Percentiles rank a stretch among this genome's conserved stretches.
These are phyloP conservation scores for Passalora sequoiae DNA, from an alignment of 2,329 filamentous ascomycete genomes.

Conservation along the genomic window DNA sequence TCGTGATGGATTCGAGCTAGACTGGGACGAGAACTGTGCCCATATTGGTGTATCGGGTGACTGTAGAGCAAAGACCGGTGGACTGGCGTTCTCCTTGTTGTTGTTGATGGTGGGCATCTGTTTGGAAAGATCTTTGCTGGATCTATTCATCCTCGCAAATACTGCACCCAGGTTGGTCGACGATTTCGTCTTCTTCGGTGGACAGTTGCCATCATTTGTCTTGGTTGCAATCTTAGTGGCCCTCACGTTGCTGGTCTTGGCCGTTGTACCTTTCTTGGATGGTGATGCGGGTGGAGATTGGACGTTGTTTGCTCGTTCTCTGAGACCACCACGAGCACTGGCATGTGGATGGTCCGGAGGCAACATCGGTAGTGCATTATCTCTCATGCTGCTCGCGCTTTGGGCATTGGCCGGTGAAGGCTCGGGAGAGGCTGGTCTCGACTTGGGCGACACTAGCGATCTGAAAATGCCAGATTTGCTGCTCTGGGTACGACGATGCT, in stretches of 20 bases:
- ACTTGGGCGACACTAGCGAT: constrained; percentile 49
- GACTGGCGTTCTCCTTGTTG: constrained; percentile 79
- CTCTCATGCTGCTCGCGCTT: constrained; percentile 18
- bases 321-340: background rate
- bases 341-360: constrained; percentile 32
- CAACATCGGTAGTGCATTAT: constrained; percentile 26
- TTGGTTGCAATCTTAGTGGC: constrained; percentile 31
- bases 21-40: constrained; percentile 60
- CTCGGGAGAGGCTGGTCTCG: constrained; percentile 42
- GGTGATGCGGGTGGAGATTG: constrained; percentile 32
- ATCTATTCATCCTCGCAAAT: constrained; percentile 64
- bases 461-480: constrained; percentile 46
- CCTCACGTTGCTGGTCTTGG: constrained; percentile 30
- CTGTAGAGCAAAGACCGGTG: constrained; percentile 45
- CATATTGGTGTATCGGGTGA: constrained; percentile 66
- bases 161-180: constrained; percentile 74
- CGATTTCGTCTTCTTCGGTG: constrained; percentile 68
- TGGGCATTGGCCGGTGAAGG: constrained; percentile 37
- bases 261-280: constrained; percentile 16
- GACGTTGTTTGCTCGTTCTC: constrained; percentile 29
- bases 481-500: constrained; percentile 30
- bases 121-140: constrained; percentile 58
- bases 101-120: constrained; percentile 53
- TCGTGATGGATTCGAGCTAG: constrained; percentile 27
- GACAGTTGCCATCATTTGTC: constrained; percentile 34